phyloP scores from a whole-genome alignment of 2,329 filamentous ascomycete genomes.

The Sporothrix brunneoviolacea region DNA sequence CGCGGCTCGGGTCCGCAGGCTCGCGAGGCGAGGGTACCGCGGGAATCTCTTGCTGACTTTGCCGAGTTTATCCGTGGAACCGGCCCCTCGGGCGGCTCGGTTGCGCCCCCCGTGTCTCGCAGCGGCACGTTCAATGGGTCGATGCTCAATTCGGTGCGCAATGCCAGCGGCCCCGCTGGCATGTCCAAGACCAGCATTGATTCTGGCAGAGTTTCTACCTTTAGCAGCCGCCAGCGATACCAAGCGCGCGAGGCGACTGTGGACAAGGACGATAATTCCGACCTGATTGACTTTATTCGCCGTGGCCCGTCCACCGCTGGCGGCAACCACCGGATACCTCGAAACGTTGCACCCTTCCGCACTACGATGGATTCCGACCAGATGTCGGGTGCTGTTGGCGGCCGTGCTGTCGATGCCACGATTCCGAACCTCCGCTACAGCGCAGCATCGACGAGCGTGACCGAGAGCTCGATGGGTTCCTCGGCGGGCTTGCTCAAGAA shows the following conservation, averaged over 20 bases:
- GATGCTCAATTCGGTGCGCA: slow-evolving; percentile 24
- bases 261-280: slow-evolving; percentile 64
- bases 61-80: slow-evolving; percentile 86
- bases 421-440: slow-evolving; percentile 50
- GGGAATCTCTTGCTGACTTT: slow-evolving; percentile 72
- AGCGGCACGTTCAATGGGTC: slow-evolving; percentile 14
- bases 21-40: slow-evolving; percentile 65
- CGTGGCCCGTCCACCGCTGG: slow-evolving; percentile 61
- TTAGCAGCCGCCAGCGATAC: slow-evolving; percentile 42
- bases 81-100: slow-evolving; percentile 49
- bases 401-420: slow-evolving; percentile 51
- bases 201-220: slow-evolving; percentile 30
- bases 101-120: neutral
- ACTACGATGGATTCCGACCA: slow-evolving; percentile 83
- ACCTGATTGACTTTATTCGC: slow-evolving; percentile 92
- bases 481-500: slow-evolving; percentile 59
- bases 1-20: slow-evolving; percentile 37
- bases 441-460: slow-evolving; percentile 49
- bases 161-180: slow-evolving; percentile 24
- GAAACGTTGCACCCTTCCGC: slow-evolving; percentile 77
- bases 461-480: slow-evolving; percentile 67
- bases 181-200: slow-evolving; percentile 32
- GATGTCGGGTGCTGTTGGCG: slow-evolving; percentile 47
- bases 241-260: slow-evolving; percentile 66
- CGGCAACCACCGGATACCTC: slow-evolving; percentile 64